phyloP scores from a whole-genome alignment of 225 moss, liverwort and hornwort genomes.

The Antitrichia curtipendula region DNA sequence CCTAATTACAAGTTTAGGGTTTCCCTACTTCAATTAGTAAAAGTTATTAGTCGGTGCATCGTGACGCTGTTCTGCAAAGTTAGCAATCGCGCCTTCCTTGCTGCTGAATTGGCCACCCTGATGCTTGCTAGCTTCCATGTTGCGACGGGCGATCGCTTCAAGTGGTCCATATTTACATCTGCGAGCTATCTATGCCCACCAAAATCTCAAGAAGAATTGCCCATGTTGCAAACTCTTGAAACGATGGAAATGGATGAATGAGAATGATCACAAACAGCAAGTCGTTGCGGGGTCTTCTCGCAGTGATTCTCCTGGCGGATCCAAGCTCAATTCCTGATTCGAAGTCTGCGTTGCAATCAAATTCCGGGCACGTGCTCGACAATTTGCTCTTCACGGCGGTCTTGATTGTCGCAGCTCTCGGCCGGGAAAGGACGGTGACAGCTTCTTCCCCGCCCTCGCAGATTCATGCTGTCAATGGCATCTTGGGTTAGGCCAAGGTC shows the following conservation, averaged over 20 bases:
- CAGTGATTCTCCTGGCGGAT: neutral
- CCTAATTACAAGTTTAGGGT: neutral
- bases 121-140: neutral
- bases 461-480: constrained; percentile 23
- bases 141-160: neutral
- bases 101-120: neutral
- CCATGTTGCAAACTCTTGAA: neutral
- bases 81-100: neutral
- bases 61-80: neutral
- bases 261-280: neutral
- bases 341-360: constrained; percentile 7
- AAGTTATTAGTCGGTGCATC: neutral
- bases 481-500: constrained; percentile 40
- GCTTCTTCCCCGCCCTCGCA: constrained; percentile 29
- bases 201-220: neutral
- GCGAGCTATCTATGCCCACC: neutral
- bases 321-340: neutral
- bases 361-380: constrained; percentile 10
- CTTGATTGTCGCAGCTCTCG: constrained; percentile 23
- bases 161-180: neutral
- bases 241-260: neutral
- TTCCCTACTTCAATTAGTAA: too few species aligned
- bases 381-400: constrained; percentile 16
- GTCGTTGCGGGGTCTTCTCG: neutral
- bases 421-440: constrained; percentile 22